Base-by-base conservation (phyloP, 1,284 basidiomycete species). In the Boletus mariae region DNA sequence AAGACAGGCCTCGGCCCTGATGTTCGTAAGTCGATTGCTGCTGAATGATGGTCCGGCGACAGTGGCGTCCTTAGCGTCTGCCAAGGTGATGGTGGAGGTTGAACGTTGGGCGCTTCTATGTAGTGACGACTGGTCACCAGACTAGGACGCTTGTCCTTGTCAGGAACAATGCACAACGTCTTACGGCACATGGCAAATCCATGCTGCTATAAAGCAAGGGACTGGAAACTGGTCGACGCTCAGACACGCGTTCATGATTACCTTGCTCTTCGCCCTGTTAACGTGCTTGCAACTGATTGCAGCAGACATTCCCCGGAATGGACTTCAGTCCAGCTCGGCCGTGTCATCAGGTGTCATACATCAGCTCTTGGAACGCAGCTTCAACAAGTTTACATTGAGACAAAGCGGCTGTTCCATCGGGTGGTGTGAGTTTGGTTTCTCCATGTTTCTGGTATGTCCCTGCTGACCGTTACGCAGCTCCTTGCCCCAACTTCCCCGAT, bases 401-500 rank as follows among this genome's bases (percentile, higher is more conserved):
- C 5, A 32, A 34, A 51, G 34, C 13, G 53, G 47, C 15, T 65
- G 63, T 25, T 3, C 38, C 4, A 23, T 12, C 6, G 66, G 66
- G 41, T 68, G 20, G 11, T 45, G 65, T 65, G 23, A 54, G 63
- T 48, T 23, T 1, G 1, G 3, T 11, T 11, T 26, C 49, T 20
- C 17, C 23, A 7, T 47, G n/a, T n/a, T 44, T 29, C 9, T 5
- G 1, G 20, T 10, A 20, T 5, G 12, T 42, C 35, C 13, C 5
- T 17, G n/a, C 11, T 42, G 12, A 56, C 1, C 4, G 8, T 42
- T 13, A 7, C 13, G 20, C n/a, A 65, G 64, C 56, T 5, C 37
- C 38, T 28, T 66, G 64, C 26, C 10, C 61, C 15, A 66, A 66
- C 47, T 67, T 41, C 20, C 62, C 64, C 15, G 4, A 45, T 11